Percentiles rank a stretch among this genome's conserved stretches.
Conservation (phyloP, 148 eudicot genomes). For the Nepenthes mirabilis region DNA sequence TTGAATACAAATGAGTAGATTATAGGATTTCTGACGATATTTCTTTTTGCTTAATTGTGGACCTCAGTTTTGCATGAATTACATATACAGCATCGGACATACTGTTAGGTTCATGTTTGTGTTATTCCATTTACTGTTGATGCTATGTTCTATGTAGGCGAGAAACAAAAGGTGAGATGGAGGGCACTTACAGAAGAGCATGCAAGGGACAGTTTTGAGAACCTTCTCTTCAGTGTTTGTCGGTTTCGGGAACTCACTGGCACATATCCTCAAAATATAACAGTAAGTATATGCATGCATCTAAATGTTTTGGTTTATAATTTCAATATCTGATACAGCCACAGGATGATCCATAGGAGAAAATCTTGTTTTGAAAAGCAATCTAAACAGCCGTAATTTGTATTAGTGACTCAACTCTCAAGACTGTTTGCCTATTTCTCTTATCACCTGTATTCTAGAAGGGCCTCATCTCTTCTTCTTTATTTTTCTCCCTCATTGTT, state of each 20-base stretch:
- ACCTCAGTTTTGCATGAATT: no score
- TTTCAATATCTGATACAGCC: not conserved
- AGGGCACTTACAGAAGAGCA: constrained; percentile 96
- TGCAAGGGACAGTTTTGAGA: constrained; percentile 96
- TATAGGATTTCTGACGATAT: no score
- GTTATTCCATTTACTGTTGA: no score
- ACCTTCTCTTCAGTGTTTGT: constrained; percentile 87
- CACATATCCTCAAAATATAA: constrained; percentile 75
- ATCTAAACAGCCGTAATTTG: no score
- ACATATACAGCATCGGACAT: no score
- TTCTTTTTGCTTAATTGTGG: no score
- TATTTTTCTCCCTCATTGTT: not conserved
- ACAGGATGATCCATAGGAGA: not conserved
- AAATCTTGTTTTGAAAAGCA: not conserved
- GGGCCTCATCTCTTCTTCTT: not conserved
- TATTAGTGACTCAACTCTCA: not conserved
- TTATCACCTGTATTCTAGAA: not conserved
- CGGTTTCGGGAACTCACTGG: constrained; percentile 95
- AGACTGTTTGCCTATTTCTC: not conserved
- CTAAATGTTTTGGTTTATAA: not conserved
- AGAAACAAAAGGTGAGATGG: constrained; percentile 55
- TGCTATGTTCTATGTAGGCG: constrained; percentile 32
- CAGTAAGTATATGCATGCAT: constrained; percentile 33
- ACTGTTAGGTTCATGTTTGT: no score
- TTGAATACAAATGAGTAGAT: no score